Base-by-base conservation (phyloP, 2,329 filamentous ascomycete species). In the Xylariaceae sp. region DNA sequence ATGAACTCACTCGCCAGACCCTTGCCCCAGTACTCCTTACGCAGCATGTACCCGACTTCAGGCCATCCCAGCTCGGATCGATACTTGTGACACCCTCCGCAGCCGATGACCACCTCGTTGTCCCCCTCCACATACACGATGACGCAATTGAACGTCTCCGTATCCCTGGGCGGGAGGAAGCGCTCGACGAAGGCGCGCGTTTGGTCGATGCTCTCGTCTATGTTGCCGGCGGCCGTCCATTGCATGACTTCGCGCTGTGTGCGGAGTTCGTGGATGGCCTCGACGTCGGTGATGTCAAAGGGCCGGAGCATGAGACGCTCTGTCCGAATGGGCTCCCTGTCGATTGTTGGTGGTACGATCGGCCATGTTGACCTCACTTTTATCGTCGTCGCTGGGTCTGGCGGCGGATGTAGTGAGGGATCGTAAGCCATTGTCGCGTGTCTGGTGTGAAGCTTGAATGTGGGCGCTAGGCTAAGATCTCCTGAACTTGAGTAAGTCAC, bases 231-330 rank as follows among this genome's bases (percentile, higher is more conserved):
- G 2, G 62, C 56, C 56, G 85, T 85, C 77, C 80, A 86, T 57
- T 71, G 71, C 87, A 89, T 89, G 51, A 86, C 82, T 64, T 86
- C 83, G 3, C 79, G 77, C 68, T 86, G 77, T 11, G 75, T 76
- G 23, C 86, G 82, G 56, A 89, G 74, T 18, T 72, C 72, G 62
- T 83, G 74, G 13, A 85, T 61, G 5, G 74, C 78, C 1, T 74
- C 71, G 1, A 82, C 73, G 69, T 89, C 85, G 2, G 77, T 73
- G 15, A 76, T 70, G 1, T 67, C 66, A 45, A 82, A 71, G 1
- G 81, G 80, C 13, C 84, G 76, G 55, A 88, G 71, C 30, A 82
- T 67, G 17, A 89, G 76, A 5, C 85, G 79, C 53, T 78, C 71
- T 2, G 85, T 87, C 53, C 65, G 68, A 56, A 83, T 74, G 1